phyloP scores from a whole-genome alignment of 805 yeast species.

The Teunomyces kruisii region DNA sequence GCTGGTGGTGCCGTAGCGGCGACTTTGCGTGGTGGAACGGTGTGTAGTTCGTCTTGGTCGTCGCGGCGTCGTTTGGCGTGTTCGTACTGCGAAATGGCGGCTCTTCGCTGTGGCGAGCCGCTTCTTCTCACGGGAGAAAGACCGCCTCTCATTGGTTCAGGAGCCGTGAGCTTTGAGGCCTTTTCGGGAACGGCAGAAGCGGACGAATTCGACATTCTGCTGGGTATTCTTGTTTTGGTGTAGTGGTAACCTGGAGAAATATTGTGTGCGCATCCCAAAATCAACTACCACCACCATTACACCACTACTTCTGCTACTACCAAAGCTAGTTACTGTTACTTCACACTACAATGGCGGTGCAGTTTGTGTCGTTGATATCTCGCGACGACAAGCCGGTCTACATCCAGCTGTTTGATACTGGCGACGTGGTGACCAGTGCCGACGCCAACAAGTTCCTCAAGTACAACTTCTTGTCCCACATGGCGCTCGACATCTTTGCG shows the following conservation, averaged over 20 bases:
- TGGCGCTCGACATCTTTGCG: conserved; percentile 69
- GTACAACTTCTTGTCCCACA: conserved; percentile 71
- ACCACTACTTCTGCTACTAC: too few species aligned
- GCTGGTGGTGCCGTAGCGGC: not conserved
- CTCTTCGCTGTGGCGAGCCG: conserved; percentile 10
- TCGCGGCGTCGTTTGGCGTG: not conserved
- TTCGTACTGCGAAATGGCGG: conserved; percentile 7
- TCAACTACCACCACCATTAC: not conserved
- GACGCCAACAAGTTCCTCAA: conserved; percentile 50
- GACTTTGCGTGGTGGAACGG: not conserved
- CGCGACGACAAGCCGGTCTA: conserved; percentile 60
- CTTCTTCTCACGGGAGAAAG: conserved; percentile 9
- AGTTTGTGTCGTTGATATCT: conserved; percentile 58
- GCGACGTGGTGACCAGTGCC: not conserved
- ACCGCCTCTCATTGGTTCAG: conserved; percentile 2
- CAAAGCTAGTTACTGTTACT: too few species aligned
- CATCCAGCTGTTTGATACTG: conserved; percentile 49
- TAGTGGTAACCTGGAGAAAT: not conserved
- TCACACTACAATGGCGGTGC: conserved; percentile 19
- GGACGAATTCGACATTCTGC: not conserved
- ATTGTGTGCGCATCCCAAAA: not conserved
- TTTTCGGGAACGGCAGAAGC: not conserved
- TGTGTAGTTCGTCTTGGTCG: too few species aligned
- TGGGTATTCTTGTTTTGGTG: not conserved
- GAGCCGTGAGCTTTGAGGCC: not conserved